Evolutionary conservation across 352 stramenopile species (phyloP).

Genomic region (Phytopythium chamaehyphon): DNA sequence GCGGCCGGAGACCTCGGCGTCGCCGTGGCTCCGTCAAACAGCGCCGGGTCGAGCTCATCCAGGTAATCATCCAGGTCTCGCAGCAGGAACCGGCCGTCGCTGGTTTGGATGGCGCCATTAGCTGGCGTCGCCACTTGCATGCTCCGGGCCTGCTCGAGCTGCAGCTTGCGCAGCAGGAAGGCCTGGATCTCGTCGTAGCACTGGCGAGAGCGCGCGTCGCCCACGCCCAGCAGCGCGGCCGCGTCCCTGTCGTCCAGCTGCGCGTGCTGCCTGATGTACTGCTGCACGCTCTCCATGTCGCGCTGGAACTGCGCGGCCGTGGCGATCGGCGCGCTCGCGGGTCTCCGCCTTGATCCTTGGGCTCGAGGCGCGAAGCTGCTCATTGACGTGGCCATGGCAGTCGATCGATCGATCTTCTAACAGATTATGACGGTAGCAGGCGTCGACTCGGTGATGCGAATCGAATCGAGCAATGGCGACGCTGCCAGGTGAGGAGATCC

Average conservation of each 20-base stretch:
- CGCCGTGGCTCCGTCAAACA: slow-evolving; percentile 26
- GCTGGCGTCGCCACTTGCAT: no score
- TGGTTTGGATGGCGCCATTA: neutral
- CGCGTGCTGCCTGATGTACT: slow-evolving; percentile 42
- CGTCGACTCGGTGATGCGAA: no score
- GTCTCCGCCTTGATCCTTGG: slow-evolving; percentile 14
- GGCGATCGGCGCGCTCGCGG: slow-evolving; percentile 26
- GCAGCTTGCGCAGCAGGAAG: slow-evolving; percentile 41
- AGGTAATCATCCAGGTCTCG: slow-evolving; percentile 44
- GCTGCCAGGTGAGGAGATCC: slow-evolving; percentile 1
- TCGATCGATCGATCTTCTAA: no score
- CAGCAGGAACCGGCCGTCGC: slow-evolving; percentile 27
- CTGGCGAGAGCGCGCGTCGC: slow-evolving; percentile 40
- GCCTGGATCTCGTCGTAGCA: slow-evolving; percentile 61
- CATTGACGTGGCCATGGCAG: neutral
- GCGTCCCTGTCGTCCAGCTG: slow-evolving; percentile 21
- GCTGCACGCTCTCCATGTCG: slow-evolving; percentile 50
- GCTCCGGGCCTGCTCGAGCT: slow-evolving; percentile 22
- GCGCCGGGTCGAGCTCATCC: slow-evolving; percentile 46
- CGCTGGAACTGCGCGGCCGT: slow-evolving; percentile 36
- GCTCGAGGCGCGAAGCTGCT: neutral
- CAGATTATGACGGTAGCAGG: no score
- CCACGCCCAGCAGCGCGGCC: slow-evolving; percentile 33
- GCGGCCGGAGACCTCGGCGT: neutral
- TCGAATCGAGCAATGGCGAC: slow-evolving; percentile 23